These are phyloP conservation scores for Cladosporium oxysporum DNA, from an alignment of 2,329 filamentous ascomycete genomes.

Conservation along the genomic window DNA sequence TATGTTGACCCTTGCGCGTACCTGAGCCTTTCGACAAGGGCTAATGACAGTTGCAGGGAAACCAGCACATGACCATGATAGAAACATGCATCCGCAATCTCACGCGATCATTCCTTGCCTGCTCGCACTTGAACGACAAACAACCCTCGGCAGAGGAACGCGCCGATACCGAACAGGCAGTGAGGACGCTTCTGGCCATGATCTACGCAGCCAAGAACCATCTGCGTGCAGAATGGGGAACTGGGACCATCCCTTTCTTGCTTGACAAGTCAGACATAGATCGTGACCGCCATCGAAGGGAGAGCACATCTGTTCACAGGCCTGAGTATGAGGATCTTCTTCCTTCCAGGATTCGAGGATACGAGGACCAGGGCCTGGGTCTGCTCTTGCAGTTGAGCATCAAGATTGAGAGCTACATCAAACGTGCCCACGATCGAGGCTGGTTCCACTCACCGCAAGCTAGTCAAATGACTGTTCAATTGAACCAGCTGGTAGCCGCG, in stretches of 20 bases:
- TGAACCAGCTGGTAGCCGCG: constrained; percentile 59
- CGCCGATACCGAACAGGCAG: constrained; percentile 59
- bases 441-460: constrained; percentile 64
- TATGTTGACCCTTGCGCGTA: neutral
- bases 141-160: constrained; percentile 46
- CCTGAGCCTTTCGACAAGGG: neutral
- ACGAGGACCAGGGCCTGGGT: constrained; percentile 61
- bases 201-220: constrained; percentile 67
- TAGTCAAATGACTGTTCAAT: constrained; percentile 58
- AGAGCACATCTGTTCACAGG: constrained; percentile 34
- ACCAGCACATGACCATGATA: constrained; percentile 55
- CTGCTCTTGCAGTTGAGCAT: constrained; percentile 63
- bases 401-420: constrained; percentile 62
- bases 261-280: constrained; percentile 24
- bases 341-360: constrained; percentile 37
- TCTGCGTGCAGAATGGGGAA: constrained; percentile 63
- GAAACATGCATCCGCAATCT: constrained; percentile 62
- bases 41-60: constrained; percentile 24
- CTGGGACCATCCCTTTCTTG: constrained; percentile 39
- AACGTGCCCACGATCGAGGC: constrained; percentile 54
- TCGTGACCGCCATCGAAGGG: constrained; percentile 29
- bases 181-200: constrained; percentile 61
- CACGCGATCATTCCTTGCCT: constrained; percentile 57
- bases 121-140: constrained; percentile 38
- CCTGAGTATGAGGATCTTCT: constrained; percentile 40